These are phyloP conservation scores for Aspergillus homomorphus DNA, from an alignment of 495 filamentous ascomycete genomes.

Conservation along the genomic window DNA sequence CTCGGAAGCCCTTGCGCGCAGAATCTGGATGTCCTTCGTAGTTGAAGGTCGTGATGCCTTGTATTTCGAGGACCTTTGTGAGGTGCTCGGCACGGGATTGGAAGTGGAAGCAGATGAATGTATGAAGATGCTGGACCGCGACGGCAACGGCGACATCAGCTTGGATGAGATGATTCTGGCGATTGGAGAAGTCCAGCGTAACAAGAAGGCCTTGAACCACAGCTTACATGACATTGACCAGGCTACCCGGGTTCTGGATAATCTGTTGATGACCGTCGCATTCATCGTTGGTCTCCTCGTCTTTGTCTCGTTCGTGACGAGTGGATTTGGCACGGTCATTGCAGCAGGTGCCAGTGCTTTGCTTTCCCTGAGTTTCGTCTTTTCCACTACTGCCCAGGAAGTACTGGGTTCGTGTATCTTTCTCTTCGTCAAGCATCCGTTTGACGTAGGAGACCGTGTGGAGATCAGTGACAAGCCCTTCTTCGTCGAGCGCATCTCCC, in stretches of 20 bases:
- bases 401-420: conserved; percentile 96
- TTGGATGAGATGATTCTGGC: conserved; percentile 94
- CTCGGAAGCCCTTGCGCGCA: conserved; percentile 82
- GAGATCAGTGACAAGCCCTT: conserved; percentile 71
- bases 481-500: conserved; percentile 87
- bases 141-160: conserved; percentile 89
- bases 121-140: conserved; percentile 74
- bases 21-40: conserved; percentile 98
- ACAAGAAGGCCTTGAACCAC: conserved; percentile 77
- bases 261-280: conserved; percentile 73
- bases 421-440: conserved; percentile 94
- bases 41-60: conserved; percentile 81
- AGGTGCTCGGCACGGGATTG: conserved; percentile 76
- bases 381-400: conserved; percentile 86
- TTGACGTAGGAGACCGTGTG: conserved; percentile 90
- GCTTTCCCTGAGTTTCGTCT: conserved; percentile 91
- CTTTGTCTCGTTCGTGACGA: conserved; percentile 86
- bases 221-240: conserved; percentile 98
- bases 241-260: conserved; percentile 86
- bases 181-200: conserved; percentile 75
- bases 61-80: conserved; percentile 74
- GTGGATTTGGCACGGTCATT: conserved; percentile 78
- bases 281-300: conserved; percentile 79
- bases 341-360: conserved; percentile 94
- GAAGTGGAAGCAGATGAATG: conserved; percentile 75